phyloP scores from a whole-genome alignment of 1,284 basidiomycete genomes.

The Phenoliferia sp. region DNA sequence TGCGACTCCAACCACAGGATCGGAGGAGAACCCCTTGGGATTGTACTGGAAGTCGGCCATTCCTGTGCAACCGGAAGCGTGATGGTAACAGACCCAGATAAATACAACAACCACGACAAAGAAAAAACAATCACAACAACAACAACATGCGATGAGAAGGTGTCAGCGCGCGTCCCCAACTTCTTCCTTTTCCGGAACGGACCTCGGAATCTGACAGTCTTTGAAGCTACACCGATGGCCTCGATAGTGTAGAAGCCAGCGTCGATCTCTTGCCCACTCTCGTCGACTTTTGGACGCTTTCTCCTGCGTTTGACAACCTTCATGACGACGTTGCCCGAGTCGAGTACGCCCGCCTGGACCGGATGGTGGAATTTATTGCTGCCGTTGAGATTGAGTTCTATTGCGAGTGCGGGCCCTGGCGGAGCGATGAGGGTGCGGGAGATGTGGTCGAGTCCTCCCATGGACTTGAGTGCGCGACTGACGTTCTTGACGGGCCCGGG shows the following conservation, averaged over 20 bases:
- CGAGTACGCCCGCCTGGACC: conserved; percentile 68
- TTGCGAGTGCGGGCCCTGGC: neutral
- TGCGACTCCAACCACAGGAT: conserved; percentile 64
- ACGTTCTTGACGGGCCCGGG: conserved; percentile 76
- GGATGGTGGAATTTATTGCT: conserved; percentile 73
- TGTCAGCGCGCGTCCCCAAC: neutral
- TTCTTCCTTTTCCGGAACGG: conserved; percentile 38
- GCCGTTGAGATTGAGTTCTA: conserved; percentile 70
- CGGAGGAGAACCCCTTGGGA: conserved; percentile 48
- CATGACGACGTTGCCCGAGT: conserved; percentile 70
- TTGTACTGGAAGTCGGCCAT: conserved; percentile 87
- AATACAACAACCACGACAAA: neutral
- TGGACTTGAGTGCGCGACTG: conserved; percentile 56
- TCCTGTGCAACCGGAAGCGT: conserved; percentile 51
- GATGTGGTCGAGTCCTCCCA: conserved; percentile 65
- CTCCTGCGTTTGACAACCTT: conserved; percentile 65
- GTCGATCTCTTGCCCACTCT: conserved; percentile 39
- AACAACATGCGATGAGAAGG: conserved; percentile 1
- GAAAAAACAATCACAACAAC: neutral
- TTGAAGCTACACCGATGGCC: conserved; percentile 67
- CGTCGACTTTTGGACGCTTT: conserved; percentile 32
- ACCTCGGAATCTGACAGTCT: conserved; percentile 87
- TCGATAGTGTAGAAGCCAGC: conserved; percentile 73
- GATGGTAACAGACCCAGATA: too few species aligned
- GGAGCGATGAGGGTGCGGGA: conserved; percentile 59